A percentile compares a stretch with the other conserved stretches of the same genome.
phyloP scores from a whole-genome alignment of 108 stramenopile species.

The Cyclostephanos invisitatus region DNA sequence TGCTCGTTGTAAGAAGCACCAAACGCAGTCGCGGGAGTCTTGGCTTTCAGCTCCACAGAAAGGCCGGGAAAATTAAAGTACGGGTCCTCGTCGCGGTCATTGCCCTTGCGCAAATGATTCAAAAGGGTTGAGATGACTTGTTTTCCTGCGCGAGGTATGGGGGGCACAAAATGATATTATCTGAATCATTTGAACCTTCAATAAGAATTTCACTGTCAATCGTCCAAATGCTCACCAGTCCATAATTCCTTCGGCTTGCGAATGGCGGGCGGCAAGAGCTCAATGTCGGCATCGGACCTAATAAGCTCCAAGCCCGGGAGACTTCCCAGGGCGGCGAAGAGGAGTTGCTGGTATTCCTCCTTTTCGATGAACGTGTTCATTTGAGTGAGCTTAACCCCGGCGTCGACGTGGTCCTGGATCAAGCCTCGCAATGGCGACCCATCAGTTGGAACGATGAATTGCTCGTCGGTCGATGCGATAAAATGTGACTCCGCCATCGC shows the following conservation, averaged over 20 bases:
- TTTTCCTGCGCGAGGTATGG: slow-evolving; percentile 43
- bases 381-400: slow-evolving; percentile 94
- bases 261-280: slow-evolving; percentile 93
- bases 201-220: not conserved
- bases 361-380: slow-evolving; percentile 91
- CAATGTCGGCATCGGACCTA: slow-evolving; percentile 73
- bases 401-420: slow-evolving; percentile 99
- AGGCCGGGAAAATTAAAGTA: slow-evolving; percentile 71
- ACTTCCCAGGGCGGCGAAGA: slow-evolving; percentile 89
- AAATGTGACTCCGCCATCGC: slow-evolving; percentile 93
- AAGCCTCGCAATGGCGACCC: slow-evolving; percentile 96
- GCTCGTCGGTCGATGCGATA: slow-evolving; percentile 93
- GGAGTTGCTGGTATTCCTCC: slow-evolving; percentile 94
- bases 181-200: too few relatives aligned
- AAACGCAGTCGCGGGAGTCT: slow-evolving; percentile 90
- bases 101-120: slow-evolving; percentile 80
- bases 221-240: slow-evolving; percentile 69
- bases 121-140: slow-evolving; percentile 93
- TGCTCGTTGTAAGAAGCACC: slow-evolving; percentile 90
- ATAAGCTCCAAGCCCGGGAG: slow-evolving; percentile 91
- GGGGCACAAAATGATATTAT: not conserved
- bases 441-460: slow-evolving; percentile 97
- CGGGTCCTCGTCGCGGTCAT: slow-evolving; percentile 65
- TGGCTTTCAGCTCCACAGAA: slow-evolving; percentile 90
- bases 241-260: slow-evolving; percentile 90